A percentile compares a stretch with the other conserved stretches of the same genome.
These are phyloP conservation scores for Lophiostoma macrostomum DNA, from an alignment of 495 filamentous ascomycete genomes.

Conservation along the genomic window DNA sequence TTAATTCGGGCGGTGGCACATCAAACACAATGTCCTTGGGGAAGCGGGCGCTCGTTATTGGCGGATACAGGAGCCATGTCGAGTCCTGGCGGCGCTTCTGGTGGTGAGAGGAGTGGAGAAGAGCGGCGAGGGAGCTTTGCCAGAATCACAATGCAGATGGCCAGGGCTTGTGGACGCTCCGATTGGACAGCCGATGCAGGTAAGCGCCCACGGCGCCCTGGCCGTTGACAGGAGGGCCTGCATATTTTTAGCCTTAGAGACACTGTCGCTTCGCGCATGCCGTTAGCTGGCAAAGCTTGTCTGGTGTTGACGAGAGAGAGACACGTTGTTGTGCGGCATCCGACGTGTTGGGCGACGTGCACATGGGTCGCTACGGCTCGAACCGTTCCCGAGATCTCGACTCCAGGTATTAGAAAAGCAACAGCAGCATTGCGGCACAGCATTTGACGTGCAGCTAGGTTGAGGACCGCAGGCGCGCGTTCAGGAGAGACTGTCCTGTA, in stretches of 20 bases:
- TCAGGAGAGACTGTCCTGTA: no score
- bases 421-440: no score
- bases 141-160: conserved; percentile 12
- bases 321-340: neutral
- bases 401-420: no score
- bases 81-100: conserved; percentile 27
- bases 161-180: neutral
- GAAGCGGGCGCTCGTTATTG: conserved; percentile 7
- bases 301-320: neutral
- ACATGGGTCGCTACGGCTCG: neutral
- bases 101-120: conserved; percentile 22
- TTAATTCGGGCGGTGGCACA: conserved; percentile 11
- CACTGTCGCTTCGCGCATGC: conserved; percentile 1
- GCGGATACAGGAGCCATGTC: neutral
- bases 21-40: conserved; percentile 6
- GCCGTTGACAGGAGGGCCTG: no score
- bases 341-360: no score
- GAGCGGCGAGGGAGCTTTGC: no score
- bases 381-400: neutral
- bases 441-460: no score
- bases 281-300: conserved; percentile 8
- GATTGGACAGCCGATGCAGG: conserved; percentile 6
- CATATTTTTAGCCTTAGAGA: conserved; percentile 28
- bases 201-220: conserved; percentile 17
- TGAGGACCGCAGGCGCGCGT: no score